Evolutionary conservation across 1,284 basidiomycete genomes (phyloP).

Genomic region (Abortiporus biennis): DNA sequence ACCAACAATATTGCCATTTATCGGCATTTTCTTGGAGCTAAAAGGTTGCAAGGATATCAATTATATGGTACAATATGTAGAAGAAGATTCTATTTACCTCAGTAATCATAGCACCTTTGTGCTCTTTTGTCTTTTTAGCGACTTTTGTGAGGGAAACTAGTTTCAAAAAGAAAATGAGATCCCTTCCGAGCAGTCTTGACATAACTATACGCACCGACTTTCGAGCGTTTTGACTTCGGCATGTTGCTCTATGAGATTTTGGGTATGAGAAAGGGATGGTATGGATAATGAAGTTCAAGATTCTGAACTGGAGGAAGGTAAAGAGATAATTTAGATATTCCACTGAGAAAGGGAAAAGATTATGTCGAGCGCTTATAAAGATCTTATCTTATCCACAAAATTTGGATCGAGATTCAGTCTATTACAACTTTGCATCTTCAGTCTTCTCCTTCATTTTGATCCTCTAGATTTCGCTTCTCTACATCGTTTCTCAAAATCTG

Average conservation of each 20-base stretch:
- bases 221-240: slow-evolving; percentile 85
- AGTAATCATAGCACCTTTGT: slow-evolving; percentile 81
- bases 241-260: no score
- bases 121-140: slow-evolving; percentile 73
- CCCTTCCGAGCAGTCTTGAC: no score
- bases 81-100: slow-evolving; percentile 62
- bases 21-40: slow-evolving; percentile 76
- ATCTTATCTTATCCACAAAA: slow-evolving; percentile 7
- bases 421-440: not conserved
- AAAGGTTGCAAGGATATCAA: not conserved
- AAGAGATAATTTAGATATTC: no score
- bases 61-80: not conserved
- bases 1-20: slow-evolving; percentile 92
- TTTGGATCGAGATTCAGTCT: not conserved
- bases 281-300: no score
- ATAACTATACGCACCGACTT: slow-evolving; percentile 49
- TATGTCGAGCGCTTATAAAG: no score
- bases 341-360: no score
- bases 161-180: slow-evolving; percentile 1
- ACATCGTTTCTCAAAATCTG: slow-evolving; percentile 5
- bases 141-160: slow-evolving; percentile 76
- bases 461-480: slow-evolving; percentile 8
- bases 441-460: slow-evolving; percentile 2
- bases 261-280: no score
- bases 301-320: no score